phyloP scores from a whole-genome alignment of 2,329 filamentous ascomycete species.

The Metarhizium guizhouense region DNA sequence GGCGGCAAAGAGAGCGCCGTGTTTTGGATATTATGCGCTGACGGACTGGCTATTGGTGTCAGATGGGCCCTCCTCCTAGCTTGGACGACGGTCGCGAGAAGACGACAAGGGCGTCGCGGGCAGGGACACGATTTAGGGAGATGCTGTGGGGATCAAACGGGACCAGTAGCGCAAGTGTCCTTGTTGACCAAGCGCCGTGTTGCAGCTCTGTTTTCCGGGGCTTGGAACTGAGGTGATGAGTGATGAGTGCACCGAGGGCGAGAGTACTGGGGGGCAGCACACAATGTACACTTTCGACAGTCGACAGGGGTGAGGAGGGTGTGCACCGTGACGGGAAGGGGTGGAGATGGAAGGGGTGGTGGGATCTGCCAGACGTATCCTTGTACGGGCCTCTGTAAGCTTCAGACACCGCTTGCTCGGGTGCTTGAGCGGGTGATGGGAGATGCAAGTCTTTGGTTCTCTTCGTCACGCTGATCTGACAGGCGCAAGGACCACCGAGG shows the following conservation, averaged over 20 bases:
- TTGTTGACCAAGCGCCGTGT: too few relatives aligned
- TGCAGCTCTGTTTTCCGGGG: too few relatives aligned
- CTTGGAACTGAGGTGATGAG: not conserved
- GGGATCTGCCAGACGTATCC: not conserved
- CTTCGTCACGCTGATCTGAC: slow-evolving; percentile 1
- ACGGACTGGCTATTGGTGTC: slow-evolving; percentile 12
- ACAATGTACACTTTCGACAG: not conserved
- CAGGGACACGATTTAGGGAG: not conserved
- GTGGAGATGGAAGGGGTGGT: not conserved
- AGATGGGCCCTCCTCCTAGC: slow-evolving; percentile 5
- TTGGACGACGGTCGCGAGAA: too few relatives aligned
- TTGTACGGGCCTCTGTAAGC: not conserved
- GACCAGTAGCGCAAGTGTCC: not conserved
- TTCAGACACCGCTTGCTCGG: not conserved
- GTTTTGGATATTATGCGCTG: slow-evolving; percentile 17
- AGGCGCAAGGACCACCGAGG: not conserved
- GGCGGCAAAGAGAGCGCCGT: slow-evolving; percentile 14
- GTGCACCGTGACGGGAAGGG: not conserved
- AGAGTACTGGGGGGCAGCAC: too few relatives aligned
- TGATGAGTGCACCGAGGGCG: not conserved
- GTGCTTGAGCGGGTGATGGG: not conserved
- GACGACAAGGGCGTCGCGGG: too few relatives aligned
- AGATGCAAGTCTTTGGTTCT: not conserved
- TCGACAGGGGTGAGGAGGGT: not conserved
- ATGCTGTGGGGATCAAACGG: not conserved